Percentiles rank a stretch among this genome's conserved stretches.
Conservation (phyloP, 805 yeast genomes). For the Myxozyma geophila region DNA sequence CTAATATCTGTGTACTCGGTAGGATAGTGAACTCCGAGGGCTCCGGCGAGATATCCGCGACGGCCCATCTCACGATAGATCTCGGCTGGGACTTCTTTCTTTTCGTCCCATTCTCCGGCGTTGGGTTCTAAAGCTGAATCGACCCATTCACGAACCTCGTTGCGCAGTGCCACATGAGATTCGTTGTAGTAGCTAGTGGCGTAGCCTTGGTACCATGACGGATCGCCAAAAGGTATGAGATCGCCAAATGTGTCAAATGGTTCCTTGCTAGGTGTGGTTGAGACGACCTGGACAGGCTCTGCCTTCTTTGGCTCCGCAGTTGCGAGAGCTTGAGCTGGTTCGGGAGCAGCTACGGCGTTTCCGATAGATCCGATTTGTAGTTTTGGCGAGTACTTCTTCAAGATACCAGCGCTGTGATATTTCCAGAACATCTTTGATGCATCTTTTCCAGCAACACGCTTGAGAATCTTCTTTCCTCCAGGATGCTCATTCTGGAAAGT, state of each 20-base stretch:
- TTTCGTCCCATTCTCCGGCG: slow-evolving; percentile 52
- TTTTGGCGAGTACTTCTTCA: slow-evolving; percentile 39
- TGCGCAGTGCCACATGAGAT: slow-evolving; percentile 48
- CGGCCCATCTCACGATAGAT: slow-evolving; percentile 44
- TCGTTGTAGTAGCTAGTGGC: slow-evolving; percentile 48
- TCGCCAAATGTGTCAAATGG: slow-evolving; percentile 38
- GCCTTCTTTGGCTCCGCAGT: slow-evolving; percentile 14
- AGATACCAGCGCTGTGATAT: slow-evolving; percentile 49
- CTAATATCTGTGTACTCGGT: slow-evolving; percentile 46
- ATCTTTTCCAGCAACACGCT: slow-evolving; percentile 75
- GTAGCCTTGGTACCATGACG: slow-evolving; percentile 50
- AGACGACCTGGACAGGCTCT: slow-evolving; percentile 7
- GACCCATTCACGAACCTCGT: slow-evolving; percentile 49
- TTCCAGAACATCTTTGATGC: slow-evolving; percentile 68
- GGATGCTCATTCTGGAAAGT: slow-evolving; percentile 80
- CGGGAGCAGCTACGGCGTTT: slow-evolving; percentile 8
- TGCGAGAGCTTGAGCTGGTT: slow-evolving; percentile 16
- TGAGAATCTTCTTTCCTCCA: slow-evolving; percentile 72
- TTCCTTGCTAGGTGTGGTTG: slow-evolving; percentile 10
- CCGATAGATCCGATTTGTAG: slow-evolving; percentile 38
- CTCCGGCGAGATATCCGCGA: slow-evolving; percentile 50
- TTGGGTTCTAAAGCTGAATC: slow-evolving; percentile 48
- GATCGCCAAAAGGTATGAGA: slow-evolving; percentile 49
- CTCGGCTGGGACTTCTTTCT: slow-evolving; percentile 43
- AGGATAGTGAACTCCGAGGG: slow-evolving; percentile 48